Evolutionary conservation across 1,284 basidiomycete genomes (phyloP).

Genomic region (Puccinia hordei): DNA sequence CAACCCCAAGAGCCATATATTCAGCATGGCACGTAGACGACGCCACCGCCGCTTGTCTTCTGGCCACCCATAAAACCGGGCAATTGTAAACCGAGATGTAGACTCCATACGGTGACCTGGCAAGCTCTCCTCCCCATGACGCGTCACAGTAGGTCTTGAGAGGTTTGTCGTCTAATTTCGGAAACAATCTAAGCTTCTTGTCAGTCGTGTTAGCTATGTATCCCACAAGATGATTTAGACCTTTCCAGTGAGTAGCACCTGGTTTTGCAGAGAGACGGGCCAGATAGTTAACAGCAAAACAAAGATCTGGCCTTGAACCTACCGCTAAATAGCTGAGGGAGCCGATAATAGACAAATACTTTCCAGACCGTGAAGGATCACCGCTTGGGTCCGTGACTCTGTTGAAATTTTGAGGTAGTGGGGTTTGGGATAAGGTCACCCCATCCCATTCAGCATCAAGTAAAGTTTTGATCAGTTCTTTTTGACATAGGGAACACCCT

Average conservation of each 20-base stretch:
- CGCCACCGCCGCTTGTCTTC: background rate
- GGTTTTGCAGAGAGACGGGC: background rate
- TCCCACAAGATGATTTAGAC: too few relatives aligned
- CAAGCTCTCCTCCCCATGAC: too few relatives aligned
- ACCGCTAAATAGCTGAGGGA: conserved; percentile 10
- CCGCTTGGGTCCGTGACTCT: too few relatives aligned
- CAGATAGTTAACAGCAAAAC: conserved; percentile 22
- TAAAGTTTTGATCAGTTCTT: background rate
- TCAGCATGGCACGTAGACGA: background rate
- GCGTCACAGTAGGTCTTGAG: background rate
- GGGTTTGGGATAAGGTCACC: background rate
- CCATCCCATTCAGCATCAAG: background rate
- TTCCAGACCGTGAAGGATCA: too few relatives aligned
- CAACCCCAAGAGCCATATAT: too few relatives aligned
- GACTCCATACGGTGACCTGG: background rate
- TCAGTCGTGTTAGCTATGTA: background rate
- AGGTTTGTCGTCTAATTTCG: background rate
- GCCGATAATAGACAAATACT: conserved; percentile 7
- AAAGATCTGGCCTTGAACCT: conserved; percentile 11
- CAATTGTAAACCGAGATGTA: background rate
- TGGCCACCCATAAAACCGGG: background rate
- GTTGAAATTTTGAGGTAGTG: conserved; percentile 2
- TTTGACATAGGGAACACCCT: background rate
- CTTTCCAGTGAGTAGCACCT: background rate
- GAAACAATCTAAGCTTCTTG: background rate